Percentiles rank a stretch among this genome's conserved stretches.
These are phyloP conservation scores for Pseudogymnoascus sp. DNA, from an alignment of 2,329 filamentous ascomycete genomes.

Conservation along the genomic window DNA sequence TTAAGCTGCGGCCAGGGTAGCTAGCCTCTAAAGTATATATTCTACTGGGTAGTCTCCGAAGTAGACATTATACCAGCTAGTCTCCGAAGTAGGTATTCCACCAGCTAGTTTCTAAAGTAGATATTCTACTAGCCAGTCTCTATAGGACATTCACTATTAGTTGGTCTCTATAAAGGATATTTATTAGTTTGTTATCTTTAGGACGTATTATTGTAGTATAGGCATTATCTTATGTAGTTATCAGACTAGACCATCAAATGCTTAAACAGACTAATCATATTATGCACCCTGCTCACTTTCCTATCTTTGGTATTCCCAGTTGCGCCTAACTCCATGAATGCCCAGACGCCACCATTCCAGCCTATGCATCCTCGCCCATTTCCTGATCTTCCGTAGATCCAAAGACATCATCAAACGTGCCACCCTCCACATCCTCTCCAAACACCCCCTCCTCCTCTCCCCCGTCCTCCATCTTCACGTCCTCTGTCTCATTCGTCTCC, in stretches of 20 bases:
- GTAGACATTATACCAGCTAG: too few species aligned
- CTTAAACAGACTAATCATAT: background rate
- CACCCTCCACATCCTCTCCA: conserved; percentile 34
- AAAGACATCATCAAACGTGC: conserved; percentile 33
- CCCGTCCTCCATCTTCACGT: conserved; percentile 30
- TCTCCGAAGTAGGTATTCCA: too few species aligned
- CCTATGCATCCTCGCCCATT: conserved; percentile 32
- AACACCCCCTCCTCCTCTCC: conserved; percentile 33
- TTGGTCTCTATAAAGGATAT: too few species aligned
- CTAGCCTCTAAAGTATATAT: too few species aligned
- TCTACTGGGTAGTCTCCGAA: too few species aligned
- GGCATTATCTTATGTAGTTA: too few species aligned
- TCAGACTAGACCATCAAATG: background rate
- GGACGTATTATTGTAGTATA: too few species aligned
- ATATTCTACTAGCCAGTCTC: too few species aligned
- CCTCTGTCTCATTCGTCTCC: conserved; percentile 33
- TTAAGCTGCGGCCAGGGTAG: too few species aligned
- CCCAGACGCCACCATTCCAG: conserved; percentile 11
- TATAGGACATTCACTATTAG: too few species aligned
- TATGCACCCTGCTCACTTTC: background rate
- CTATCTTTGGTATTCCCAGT: background rate
- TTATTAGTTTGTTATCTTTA: too few species aligned
- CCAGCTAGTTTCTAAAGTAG: too few species aligned
- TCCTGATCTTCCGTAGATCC: conserved; percentile 35
- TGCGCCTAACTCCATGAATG: background rate